These are phyloP conservation scores for Cadophora gregata DNA, from an alignment of 2,329 filamentous ascomycete species.

Conservation along the genomic window DNA sequence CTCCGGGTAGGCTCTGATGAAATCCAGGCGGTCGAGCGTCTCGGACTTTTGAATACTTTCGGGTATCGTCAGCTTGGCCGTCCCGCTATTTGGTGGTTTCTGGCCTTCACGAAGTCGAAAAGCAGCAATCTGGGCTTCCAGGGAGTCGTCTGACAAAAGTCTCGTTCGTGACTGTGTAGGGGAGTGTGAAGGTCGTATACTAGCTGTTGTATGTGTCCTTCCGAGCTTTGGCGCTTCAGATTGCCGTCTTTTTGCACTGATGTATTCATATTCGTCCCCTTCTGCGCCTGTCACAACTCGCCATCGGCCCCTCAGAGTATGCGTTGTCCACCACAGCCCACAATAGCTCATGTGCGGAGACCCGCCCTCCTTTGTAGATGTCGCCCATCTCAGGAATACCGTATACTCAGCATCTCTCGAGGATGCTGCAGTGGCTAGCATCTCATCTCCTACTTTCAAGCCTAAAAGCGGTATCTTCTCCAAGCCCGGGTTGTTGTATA, in stretches of 20 bases:
- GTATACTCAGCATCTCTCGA: slow-evolving; percentile 20
- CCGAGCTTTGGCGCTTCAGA: slow-evolving; percentile 17
- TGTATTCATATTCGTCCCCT: slow-evolving; percentile 14
- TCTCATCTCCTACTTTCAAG: slow-evolving; percentile 18
- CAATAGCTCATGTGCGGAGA: slow-evolving; percentile 23
- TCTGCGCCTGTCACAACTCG: slow-evolving; percentile 33
- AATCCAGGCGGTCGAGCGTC: slow-evolving; percentile 33
- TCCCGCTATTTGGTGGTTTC: slow-evolving; percentile 14
- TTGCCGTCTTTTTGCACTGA: slow-evolving; percentile 16
- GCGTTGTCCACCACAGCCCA: slow-evolving; percentile 34
- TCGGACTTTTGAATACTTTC: slow-evolving; percentile 13
- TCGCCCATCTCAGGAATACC: slow-evolving; percentile 32
- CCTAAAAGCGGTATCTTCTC: slow-evolving; percentile 20
- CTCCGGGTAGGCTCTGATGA: slow-evolving; percentile 31
- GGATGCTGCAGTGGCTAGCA: not conserved
- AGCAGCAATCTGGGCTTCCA: slow-evolving; percentile 26
- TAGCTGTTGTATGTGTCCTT: slow-evolving; percentile 20
- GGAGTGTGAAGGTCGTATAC: slow-evolving; percentile 8
- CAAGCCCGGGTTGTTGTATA: slow-evolving; percentile 33
- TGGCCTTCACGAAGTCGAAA: slow-evolving; percentile 27
- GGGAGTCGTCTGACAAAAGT: slow-evolving; percentile 13
- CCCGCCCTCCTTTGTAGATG: slow-evolving; percentile 11
- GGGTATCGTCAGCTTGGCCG: not conserved
- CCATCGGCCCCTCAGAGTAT: slow-evolving; percentile 35
- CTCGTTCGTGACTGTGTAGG: not conserved